Evolutionary conservation across 2,329 filamentous ascomycete genomes (phyloP).

Genomic region (Xylariaceae sp.): DNA sequence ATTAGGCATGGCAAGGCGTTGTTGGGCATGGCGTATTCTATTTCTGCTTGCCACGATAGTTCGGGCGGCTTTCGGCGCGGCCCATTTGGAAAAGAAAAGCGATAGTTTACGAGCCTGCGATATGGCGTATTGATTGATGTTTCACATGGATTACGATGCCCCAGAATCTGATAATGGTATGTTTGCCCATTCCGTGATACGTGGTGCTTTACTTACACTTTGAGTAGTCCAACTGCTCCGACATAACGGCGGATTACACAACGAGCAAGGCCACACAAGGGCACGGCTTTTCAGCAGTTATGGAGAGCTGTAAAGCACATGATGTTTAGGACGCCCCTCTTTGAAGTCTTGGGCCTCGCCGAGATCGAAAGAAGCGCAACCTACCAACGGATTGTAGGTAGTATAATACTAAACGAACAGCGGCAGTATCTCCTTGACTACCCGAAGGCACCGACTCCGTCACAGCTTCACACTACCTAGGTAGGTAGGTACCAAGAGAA

Average conservation of each 20-base stretch:
- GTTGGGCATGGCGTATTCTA: background rate
- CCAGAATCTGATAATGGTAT: background rate
- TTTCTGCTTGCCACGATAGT: background rate
- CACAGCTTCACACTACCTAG: no score
- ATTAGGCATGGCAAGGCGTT: conserved; percentile 18
- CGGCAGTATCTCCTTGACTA: no score
- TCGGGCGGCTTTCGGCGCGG: background rate
- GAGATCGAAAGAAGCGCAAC: no score
- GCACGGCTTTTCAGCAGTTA: background rate
- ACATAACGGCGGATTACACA: background rate
- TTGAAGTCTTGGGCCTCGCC: no score
- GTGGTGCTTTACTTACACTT: background rate
- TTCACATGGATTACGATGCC: background rate
- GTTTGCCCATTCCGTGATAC: background rate
- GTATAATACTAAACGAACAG: no score
- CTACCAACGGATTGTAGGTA: no score
- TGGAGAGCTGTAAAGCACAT: background rate
- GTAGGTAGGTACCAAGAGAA: no score
- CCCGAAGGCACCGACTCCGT: no score
- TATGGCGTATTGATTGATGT: background rate
- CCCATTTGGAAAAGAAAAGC: background rate
- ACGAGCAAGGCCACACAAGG: no score
- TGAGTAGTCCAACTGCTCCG: background rate
- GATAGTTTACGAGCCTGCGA: background rate
- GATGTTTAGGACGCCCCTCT: background rate